Conservation (phyloP, 2,329 filamentous ascomycete genomes). For the Clarireedia sp. region DNA sequence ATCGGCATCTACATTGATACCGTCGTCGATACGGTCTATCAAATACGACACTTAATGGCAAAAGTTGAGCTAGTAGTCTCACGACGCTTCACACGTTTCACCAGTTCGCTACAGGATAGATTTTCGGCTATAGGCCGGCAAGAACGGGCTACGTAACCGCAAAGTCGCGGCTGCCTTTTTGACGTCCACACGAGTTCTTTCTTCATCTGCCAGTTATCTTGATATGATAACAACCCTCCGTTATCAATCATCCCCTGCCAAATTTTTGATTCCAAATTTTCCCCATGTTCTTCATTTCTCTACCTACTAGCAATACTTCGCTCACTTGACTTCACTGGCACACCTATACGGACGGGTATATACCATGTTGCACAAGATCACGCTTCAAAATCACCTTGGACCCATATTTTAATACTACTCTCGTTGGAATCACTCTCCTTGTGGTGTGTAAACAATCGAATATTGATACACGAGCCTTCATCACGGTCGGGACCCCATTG, state of each 20-base stretch:
- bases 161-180: slow-evolving; percentile 1
- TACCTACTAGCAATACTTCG: background rate
- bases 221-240: background rate
- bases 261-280: background rate
- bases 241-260: background rate
- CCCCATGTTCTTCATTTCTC: background rate
- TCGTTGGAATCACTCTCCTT: background rate
- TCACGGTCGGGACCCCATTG: background rate
- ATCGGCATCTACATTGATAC: too few relatives aligned
- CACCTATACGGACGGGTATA: background rate
- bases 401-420: background rate
- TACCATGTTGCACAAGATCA: slow-evolving; percentile 1
- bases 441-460: background rate
- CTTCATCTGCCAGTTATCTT: background rate
- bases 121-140: background rate
- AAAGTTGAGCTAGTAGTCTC: background rate
- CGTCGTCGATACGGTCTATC: too few relatives aligned
- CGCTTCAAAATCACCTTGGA: background rate
- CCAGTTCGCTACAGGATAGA: background rate
- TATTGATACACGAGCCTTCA: background rate
- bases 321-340: background rate
- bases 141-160: background rate
- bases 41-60: background rate
- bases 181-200: background rate
- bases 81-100: too few relatives aligned